Conservation (phyloP, 1,284 basidiomycete species). For the Porodaedalea pini region DNA sequence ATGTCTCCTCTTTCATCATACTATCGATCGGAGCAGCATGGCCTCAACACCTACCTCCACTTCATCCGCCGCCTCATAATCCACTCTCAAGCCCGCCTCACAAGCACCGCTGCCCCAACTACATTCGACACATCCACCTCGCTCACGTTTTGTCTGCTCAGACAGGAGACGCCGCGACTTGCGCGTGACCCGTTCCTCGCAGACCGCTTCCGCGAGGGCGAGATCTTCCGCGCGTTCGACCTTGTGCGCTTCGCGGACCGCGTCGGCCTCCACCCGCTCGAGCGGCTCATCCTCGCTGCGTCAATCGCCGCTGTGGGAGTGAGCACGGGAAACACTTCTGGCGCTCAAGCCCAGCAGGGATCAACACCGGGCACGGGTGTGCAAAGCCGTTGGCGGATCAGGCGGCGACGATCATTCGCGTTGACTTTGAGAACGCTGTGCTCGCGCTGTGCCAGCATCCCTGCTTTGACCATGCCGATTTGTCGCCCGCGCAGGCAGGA, state of each 20-base stretch:
- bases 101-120: constrained; percentile 51
- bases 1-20: neutral
- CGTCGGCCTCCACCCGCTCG: constrained; percentile 72
- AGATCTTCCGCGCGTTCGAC: constrained; percentile 77
- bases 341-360: neutral
- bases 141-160: constrained; percentile 75
- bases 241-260: constrained; percentile 74
- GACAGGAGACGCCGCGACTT: constrained; percentile 83
- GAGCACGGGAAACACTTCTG: neutral
- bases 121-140: constrained; percentile 67
- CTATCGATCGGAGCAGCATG: constrained; percentile 77
- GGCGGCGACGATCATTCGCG: constrained; percentile 61
- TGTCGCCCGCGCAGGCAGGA: constrained; percentile 67
- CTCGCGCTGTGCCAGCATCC: constrained; percentile 70
- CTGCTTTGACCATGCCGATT: constrained; percentile 75
- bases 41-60: constrained; percentile 91
- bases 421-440: constrained; percentile 74
- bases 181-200: constrained; percentile 84
- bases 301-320: constrained; percentile 63
- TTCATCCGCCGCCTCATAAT: constrained; percentile 91
- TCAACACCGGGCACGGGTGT: constrained; percentile 29
- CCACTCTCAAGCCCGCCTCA: constrained; percentile 70
- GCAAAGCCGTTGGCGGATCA: constrained; percentile 66
- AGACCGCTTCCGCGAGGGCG: constrained; percentile 81
- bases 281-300: constrained; percentile 71